phyloP scores from a whole-genome alignment of 148 eudicot species.

The Diospyros kaki region DNA sequence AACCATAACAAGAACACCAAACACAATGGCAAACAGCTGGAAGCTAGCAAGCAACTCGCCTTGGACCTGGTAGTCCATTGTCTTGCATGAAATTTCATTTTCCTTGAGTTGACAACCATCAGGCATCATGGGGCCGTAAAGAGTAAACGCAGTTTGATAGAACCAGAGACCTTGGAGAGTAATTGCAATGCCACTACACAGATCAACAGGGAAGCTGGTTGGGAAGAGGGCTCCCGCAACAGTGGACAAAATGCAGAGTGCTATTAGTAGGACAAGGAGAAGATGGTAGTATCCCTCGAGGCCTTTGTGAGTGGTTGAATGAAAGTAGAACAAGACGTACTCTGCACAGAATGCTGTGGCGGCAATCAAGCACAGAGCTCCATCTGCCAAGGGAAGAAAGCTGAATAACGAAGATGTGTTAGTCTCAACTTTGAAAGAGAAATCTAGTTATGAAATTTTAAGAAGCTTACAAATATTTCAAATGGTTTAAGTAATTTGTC shows the following conservation, averaged over 20 bases:
- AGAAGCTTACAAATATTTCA: neutral
- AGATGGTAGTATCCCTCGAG: constrained; percentile 89
- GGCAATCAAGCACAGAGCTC: constrained; percentile 57
- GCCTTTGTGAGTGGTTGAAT: constrained; percentile 82
- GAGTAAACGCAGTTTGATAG: constrained; percentile 86
- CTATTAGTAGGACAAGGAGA: constrained; percentile 67
- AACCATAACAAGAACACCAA: constrained; percentile 39
- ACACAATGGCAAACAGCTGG: constrained; percentile 59
- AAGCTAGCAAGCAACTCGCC: constrained; percentile 84
- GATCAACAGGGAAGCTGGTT: constrained; percentile 68
- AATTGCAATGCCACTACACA: constrained; percentile 58
- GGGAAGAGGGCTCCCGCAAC: constrained; percentile 61
- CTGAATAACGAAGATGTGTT: constrained; percentile 32
- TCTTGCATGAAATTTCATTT: constrained; percentile 44
- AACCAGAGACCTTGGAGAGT: constrained; percentile 93
- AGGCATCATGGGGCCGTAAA: constrained; percentile 88
- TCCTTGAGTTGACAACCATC: constrained; percentile 53
- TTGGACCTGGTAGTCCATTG: constrained; percentile 36
- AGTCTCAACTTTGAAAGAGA: neutral
- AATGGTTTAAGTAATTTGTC: neutral
- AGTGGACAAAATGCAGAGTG: constrained; percentile 52
- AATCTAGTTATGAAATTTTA: neutral
- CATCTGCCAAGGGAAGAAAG: constrained; percentile 65
- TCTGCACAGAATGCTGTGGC: constrained; percentile 79
- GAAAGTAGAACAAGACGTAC: constrained; percentile 73